Evolutionary conservation across 1,284 basidiomycete genomes (phyloP), one percentile per base, ranked within the genome.

Genomic region (Cryptococcus sp.): DNA sequence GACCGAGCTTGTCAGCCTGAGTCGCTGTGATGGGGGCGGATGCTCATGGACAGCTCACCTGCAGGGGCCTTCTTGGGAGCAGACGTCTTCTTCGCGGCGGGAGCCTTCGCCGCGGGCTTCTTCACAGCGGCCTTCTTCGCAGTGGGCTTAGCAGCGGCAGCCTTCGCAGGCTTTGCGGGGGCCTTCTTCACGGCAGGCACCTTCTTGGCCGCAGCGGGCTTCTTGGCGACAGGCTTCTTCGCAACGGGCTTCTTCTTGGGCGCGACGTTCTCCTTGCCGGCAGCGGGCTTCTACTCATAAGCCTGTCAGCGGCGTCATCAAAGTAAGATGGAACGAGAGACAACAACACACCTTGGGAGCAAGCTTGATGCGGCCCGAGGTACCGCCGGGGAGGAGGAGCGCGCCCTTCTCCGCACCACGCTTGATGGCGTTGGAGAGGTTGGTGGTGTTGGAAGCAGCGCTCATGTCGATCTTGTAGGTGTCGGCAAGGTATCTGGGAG

Each of bases 331-430:
- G 4, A 33, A 9, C 9, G 4, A 4, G 28, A 33, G 28, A 33
- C 28, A 28, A 12, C 37, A 2, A 23, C 18, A 33, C 3, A 18
- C 13, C n/a, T 11, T 15, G 50, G 79, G 69, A 45, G 88, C 82
- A 43, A 85, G 80, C 79, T 93, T 94, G 60, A 95, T 88, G 67
- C 87, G 86, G 52, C 91, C 91, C 44, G 78, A 77, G 60, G 76
- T 69, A 87, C 91, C 92, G 83, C 94, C 95, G 71, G 92, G 92
- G 49, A 94, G 83, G 51, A 84, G 78, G 72, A 96, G 91, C 65
- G 86, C 79, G 53, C 85, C 84, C 74, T 88, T 91, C 74, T 90
- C 87, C 48, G 83, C 84, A 62, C 92, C 91, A 39, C 82, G 80
- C 59, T 83, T 81, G 75, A 96, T 88, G 57, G 92, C 91, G 72